phyloP scores from a whole-genome alignment of 2,329 filamentous ascomycete genomes.

The Epichloe gansuensis region DNA sequence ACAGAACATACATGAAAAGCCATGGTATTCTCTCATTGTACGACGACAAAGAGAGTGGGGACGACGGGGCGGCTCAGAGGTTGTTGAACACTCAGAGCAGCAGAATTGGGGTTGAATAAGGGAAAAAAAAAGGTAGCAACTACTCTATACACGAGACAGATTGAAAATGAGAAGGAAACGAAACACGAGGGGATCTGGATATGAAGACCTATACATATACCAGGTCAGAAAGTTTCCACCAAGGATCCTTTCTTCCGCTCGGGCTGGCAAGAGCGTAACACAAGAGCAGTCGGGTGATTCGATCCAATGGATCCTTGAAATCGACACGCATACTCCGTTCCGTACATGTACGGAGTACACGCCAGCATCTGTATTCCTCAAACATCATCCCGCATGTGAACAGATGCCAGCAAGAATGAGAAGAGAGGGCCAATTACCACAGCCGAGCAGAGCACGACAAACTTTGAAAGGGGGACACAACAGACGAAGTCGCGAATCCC shows the following conservation, averaged over 20 bases:
- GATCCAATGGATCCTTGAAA: neutral
- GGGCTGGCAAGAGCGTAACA: neutral
- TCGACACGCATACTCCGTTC: neutral
- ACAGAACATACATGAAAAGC: conserved; percentile 44
- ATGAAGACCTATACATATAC: conserved; percentile 14
- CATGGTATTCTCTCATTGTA: conserved; percentile 60
- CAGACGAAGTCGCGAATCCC: neutral
- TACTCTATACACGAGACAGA: neutral
- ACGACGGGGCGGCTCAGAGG: conserved; percentile 1
- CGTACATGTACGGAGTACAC: neutral
- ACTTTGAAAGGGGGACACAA: neutral
- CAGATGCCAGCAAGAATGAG: neutral
- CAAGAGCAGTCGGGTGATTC: neutral
- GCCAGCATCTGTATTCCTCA: neutral
- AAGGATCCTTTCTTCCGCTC: neutral
- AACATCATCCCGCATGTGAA: neutral
- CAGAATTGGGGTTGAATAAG: neutral
- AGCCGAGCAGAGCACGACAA: neutral
- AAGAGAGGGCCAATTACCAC: neutral
- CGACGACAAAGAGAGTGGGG: conserved; percentile 20
- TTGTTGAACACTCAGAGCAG: conserved; percentile 5
- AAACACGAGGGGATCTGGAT: conserved; percentile 5
- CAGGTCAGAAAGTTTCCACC: neutral
- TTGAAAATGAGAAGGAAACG: conserved; percentile 7
- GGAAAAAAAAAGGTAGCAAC: neutral